Evolutionary conservation across 202 grass and related monocot genomes (phyloP).

Genomic region (Alloteropsis angusta): DNA sequence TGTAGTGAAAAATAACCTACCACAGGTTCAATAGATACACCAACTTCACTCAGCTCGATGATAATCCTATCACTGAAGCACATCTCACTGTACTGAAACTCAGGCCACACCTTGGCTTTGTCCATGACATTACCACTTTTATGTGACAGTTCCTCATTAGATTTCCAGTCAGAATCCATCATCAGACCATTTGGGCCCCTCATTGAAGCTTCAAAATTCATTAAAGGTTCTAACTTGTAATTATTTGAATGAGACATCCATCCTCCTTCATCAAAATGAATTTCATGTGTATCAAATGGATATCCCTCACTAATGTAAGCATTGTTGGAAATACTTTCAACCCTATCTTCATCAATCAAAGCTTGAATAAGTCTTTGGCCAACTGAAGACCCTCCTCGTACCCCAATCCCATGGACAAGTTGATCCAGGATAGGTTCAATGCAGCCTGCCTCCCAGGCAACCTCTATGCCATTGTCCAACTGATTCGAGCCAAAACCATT

Average conservation of each 20-base stretch:
- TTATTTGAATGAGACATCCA: conserved; percentile 43
- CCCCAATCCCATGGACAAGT: conserved; percentile 62
- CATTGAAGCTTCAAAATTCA: conserved; percentile 36
- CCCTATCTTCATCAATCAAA: conserved; percentile 79
- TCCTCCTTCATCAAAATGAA: conserved; percentile 58
- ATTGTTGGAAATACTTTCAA: conserved; percentile 49
- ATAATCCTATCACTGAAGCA: conserved; percentile 79
- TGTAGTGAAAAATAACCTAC: conserved; percentile 35
- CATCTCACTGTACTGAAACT: conserved; percentile 81
- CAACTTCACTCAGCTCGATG: conserved; percentile 81
- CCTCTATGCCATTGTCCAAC: conserved; percentile 43
- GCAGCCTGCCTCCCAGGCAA: conserved; percentile 57
- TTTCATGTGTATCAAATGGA: conserved; percentile 48
- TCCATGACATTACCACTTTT: conserved; percentile 32
- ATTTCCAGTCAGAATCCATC: conserved; percentile 56
- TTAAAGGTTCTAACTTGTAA: conserved; percentile 45
- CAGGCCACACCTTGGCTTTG: conserved; percentile 40
- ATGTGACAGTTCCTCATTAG: conserved; percentile 38
- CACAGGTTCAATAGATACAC: conserved; percentile 79
- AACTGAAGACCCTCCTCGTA: conserved; percentile 43
- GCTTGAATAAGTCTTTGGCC: conserved; percentile 88
- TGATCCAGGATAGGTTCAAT: conserved; percentile 84
- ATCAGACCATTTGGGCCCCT: conserved; percentile 49
- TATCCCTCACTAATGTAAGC: conserved; percentile 36
- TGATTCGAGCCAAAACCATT: conserved; percentile 51